Base-by-base conservation (phyloP, 805 yeast genomes). In the Wickerhamomyces canadensis region DNA sequence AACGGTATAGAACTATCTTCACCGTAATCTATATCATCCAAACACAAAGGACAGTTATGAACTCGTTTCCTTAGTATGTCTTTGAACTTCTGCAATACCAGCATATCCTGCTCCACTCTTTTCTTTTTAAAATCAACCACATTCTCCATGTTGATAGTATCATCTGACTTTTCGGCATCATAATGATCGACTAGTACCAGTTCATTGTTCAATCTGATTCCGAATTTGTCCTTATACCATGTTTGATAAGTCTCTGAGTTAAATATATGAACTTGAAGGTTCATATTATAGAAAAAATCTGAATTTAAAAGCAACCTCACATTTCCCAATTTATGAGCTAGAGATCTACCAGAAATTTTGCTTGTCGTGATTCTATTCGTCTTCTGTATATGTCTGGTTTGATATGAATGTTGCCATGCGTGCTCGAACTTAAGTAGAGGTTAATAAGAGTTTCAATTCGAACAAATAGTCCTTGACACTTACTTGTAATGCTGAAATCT, bases 321-420 rank as follows among this genome's bases (percentile, higher is more conserved):
- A 43, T 71, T 64, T 0, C 71, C 83, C 11, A 80, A 35, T 32
- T 70, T 68, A 33, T 70, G 67, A 34, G 66, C 70, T 3, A 77
- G 27, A 0, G 70, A 57, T 31, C 64, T 54, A 0, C 74, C 72
- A 13, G 65, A 55, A 5, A 55, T 54, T 41, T 60, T 64, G 15
- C 40, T 43, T 19, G 55, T 63, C 2, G 67, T 58, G 10, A 75
- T 53, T 35, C 80, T 56, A 10, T 55, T 54, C 3, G 53, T 58
- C 0, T 46, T 44, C 2, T 58, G 51, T 4, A 84, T 75, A 51
- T 77, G 85, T 27, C 87, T 62, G 0, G 94, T 80, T 35, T 65
- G 67, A 43, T 79, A 67, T 1, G 80, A 65, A 55, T 84, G 93
- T 48, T 85, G 95, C 76, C 84, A 80, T 2, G 94, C 89, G 58